These are phyloP conservation scores for Cyclostephanos tholiformis DNA, from an alignment of 108 stramenopile species.

Conservation along the genomic window DNA sequence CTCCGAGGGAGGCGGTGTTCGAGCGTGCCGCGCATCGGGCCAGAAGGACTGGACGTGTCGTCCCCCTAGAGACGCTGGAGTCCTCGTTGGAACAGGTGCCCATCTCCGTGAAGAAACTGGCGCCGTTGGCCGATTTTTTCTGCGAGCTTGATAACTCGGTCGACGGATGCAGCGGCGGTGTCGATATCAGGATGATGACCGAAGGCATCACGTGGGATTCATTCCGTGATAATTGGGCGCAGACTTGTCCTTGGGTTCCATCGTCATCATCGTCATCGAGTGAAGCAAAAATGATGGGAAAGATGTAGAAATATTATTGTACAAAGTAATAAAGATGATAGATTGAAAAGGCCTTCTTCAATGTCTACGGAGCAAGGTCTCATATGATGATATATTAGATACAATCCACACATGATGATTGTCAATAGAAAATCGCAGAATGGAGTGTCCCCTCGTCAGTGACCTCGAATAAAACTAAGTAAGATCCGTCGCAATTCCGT, in stretches of 20 bases:
- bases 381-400: too few relatives aligned
- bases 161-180: background rate
- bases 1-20: slow-evolving; percentile 66
- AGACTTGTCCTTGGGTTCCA: slow-evolving; percentile 56
- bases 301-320: slow-evolving; percentile 46
- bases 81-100: slow-evolving; percentile 80
- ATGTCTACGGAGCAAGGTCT: too few relatives aligned
- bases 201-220: slow-evolving; percentile 67
- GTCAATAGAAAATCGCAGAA: too few relatives aligned
- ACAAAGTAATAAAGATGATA: background rate
- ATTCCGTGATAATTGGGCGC: slow-evolving; percentile 73
- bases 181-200: slow-evolving; percentile 63
- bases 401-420: too few relatives aligned
- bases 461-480: too few relatives aligned
- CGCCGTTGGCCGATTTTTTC: slow-evolving; percentile 73
- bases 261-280: background rate
- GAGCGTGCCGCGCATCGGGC: slow-evolving; percentile 71
- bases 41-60: slow-evolving; percentile 68
- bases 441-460: too few relatives aligned
- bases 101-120: slow-evolving; percentile 62
- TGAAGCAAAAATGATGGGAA: background rate
- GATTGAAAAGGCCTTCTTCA: too few relatives aligned
- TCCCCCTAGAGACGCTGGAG: slow-evolving; percentile 70
- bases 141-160: slow-evolving; percentile 73
- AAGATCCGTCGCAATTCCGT: too few relatives aligned